A percentile compares a stretch with the other conserved stretches of the same genome.
Evolutionary conservation across 202 grass and related monocot species (phyloP).

Genomic region (Panicum virgatum): DNA sequence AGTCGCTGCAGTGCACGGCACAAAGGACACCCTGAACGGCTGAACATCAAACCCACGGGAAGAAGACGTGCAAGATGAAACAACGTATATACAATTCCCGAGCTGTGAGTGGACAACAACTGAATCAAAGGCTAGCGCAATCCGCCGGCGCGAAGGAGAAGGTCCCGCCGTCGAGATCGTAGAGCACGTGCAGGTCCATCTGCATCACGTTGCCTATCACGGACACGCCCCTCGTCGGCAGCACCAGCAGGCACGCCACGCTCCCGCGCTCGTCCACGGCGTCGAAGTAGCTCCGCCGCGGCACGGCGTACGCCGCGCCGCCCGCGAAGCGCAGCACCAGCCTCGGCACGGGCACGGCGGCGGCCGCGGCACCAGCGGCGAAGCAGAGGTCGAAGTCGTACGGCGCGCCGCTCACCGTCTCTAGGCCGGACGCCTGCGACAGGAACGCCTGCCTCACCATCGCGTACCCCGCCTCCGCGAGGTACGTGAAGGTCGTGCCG

Average conservation of each 20-base stretch:
- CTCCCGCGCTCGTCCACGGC: slow-evolving; percentile 14
- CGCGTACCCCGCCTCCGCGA: slow-evolving; percentile 37
- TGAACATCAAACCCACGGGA: neutral
- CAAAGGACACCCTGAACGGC: neutral
- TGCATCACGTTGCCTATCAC: slow-evolving; percentile 75
- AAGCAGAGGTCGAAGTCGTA: slow-evolving; percentile 54
- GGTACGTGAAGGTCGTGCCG: slow-evolving; percentile 43
- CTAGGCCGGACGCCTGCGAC: slow-evolving; percentile 35
- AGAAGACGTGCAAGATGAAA: neutral
- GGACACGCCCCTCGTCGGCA: slow-evolving; percentile 33
- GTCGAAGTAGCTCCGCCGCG: slow-evolving; percentile 44
- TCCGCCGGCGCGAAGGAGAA: slow-evolving; percentile 46
- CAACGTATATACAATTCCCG: neutral
- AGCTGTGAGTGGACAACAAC: neutral
- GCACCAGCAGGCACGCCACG: slow-evolving; percentile 38
- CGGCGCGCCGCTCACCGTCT: neutral
- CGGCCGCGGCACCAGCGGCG: neutral
- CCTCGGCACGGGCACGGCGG: slow-evolving; percentile 21
- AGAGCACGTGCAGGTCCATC: slow-evolving; percentile 68
- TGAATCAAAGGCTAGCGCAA: slow-evolving; percentile 38
- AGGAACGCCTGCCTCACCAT: slow-evolving; percentile 34
- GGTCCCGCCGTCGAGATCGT: slow-evolving; percentile 41
- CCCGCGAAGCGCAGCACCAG: slow-evolving; percentile 48
- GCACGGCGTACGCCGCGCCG: slow-evolving; percentile 40
- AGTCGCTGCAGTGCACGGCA: neutral